Conservation (phyloP, 495 filamentous ascomycete species). For the Xylaria cubensis region DNA sequence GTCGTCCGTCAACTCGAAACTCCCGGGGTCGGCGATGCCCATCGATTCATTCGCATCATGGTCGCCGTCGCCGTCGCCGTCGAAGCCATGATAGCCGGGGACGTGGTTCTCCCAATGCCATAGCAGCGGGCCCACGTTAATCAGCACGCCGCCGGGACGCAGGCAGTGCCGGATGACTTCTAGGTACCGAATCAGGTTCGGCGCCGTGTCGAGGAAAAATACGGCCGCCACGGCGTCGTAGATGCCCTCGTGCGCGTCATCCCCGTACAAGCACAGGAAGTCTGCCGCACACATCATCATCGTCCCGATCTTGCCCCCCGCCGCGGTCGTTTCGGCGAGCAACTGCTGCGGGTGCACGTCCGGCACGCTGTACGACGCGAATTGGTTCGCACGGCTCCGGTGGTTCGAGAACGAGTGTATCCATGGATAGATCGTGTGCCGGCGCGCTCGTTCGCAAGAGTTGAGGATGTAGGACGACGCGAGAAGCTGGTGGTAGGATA, state of each 20-base stretch:
- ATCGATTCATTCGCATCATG: constrained; percentile 51
- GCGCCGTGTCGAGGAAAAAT: constrained; percentile 97
- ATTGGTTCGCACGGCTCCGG: constrained; percentile 69
- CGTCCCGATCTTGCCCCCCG: constrained; percentile 52
- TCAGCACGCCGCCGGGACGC: constrained; percentile 78
- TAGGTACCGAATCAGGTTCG: constrained; percentile 88
- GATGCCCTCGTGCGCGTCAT: constrained; percentile 58
- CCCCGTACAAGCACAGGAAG: constrained; percentile 77
- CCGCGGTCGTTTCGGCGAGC: constrained; percentile 45
- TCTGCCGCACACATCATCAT: constrained; percentile 91
- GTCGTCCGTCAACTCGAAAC: constrained; percentile 84
- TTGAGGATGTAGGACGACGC: constrained; percentile 90
- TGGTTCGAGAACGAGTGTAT: constrained; percentile 84
- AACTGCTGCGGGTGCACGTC: constrained; percentile 73
- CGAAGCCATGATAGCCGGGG: constrained; percentile 51
- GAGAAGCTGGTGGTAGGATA: constrained; percentile 90
- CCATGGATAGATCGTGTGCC: constrained; percentile 80
- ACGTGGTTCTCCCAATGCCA: constrained; percentile 82
- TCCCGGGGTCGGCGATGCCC: constrained; percentile 78
- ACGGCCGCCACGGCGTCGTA: constrained; percentile 88
- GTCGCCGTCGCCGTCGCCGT: constrained; percentile 52
- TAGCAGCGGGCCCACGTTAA: constrained; percentile 87
- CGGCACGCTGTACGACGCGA: constrained; percentile 72
- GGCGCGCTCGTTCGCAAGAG: constrained; percentile 46
- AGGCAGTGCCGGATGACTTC: constrained; percentile 81